Conservation (phyloP, 2,329 filamentous ascomycete genomes). For the Dactylonectria macrodidyma region DNA sequence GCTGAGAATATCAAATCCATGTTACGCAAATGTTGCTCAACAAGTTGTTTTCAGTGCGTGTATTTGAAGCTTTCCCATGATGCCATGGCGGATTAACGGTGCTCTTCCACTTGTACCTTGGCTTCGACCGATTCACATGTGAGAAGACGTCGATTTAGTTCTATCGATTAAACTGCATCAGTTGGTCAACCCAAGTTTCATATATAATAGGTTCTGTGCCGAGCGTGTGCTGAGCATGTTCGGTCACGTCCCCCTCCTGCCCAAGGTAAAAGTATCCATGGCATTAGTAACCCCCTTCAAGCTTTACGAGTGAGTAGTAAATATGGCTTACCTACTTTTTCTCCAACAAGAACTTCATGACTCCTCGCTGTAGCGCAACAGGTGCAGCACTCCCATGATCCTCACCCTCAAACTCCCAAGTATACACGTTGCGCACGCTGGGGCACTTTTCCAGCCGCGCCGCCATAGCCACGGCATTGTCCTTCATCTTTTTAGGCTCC, state of each 20-base stretch:
- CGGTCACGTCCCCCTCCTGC: too few species aligned
- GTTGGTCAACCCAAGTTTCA: too few species aligned
- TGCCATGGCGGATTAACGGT: too few species aligned
- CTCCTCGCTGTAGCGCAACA: constrained; percentile 39
- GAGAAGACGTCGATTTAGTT: too few species aligned
- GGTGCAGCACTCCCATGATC: constrained; percentile 45
- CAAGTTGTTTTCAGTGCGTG: not conserved
- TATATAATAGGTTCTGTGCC: too few species aligned
- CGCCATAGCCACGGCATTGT: constrained; percentile 43
- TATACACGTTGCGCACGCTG: constrained; percentile 38
- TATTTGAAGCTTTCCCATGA: too few species aligned
- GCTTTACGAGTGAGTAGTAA: not conserved
- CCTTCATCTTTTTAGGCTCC: constrained; percentile 32
- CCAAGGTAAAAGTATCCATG: not conserved
- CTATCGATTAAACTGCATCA: too few species aligned
- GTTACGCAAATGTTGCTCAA: not conserved
- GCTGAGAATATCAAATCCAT: not conserved
- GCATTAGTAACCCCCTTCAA: not conserved
- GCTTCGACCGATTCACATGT: too few species aligned
- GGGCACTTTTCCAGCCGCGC: constrained; percentile 37
- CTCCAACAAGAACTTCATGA: constrained; percentile 39
- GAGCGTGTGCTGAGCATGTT: too few species aligned
- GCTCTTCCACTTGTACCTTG: too few species aligned
- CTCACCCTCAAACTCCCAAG: constrained; percentile 47
- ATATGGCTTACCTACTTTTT: not conserved